A percentile compares a stretch with the other conserved stretches of the same genome.
These are phyloP conservation scores for Erigeron canadensis DNA, from an alignment of 129 eudicot species.

Conservation along the genomic window DNA sequence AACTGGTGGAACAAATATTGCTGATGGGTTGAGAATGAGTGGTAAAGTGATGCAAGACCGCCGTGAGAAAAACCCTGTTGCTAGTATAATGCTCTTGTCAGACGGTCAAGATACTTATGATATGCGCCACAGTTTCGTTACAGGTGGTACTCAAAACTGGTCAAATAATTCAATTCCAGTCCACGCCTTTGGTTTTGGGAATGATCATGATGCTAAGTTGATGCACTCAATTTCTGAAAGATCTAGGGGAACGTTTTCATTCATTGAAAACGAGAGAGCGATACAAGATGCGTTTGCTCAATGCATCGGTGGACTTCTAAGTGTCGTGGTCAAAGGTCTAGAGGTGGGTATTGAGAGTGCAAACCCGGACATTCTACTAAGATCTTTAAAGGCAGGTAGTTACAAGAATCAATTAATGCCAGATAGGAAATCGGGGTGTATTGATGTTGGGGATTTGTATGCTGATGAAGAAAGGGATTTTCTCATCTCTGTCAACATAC, in stretches of 20 bases:
- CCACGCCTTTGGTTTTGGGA: too few relatives aligned
- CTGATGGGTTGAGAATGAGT: constrained; percentile 73
- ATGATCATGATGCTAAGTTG: too few relatives aligned
- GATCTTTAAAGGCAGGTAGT: too few relatives aligned
- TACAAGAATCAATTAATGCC: too few relatives aligned
- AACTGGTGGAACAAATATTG: constrained; percentile 79
- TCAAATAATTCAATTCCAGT: constrained; percentile 17
- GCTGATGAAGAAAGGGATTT: constrained; percentile 77
- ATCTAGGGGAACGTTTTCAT: too few relatives aligned
- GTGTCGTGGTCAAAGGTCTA: too few relatives aligned
- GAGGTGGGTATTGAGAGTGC: too few relatives aligned
- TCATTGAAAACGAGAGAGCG: neutral
- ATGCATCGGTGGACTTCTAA: too few relatives aligned
- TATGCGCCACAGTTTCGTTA: neutral
- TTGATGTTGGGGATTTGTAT: constrained; percentile 21
- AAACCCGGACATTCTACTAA: too few relatives aligned
- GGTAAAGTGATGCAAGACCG: constrained; percentile 81
- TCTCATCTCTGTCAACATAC: constrained; percentile 53
- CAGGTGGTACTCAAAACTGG: constrained; percentile 16
- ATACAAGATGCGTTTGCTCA: too few relatives aligned
- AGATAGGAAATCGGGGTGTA: too few relatives aligned
- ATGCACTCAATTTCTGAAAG: too few relatives aligned
- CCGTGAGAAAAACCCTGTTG: constrained; percentile 64
- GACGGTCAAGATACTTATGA: constrained; percentile 84
- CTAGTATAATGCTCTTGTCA: constrained; percentile 79